phyloP scores from a whole-genome alignment of 192 early-diverging fungal genomes.

The Diversispora eburnea region DNA sequence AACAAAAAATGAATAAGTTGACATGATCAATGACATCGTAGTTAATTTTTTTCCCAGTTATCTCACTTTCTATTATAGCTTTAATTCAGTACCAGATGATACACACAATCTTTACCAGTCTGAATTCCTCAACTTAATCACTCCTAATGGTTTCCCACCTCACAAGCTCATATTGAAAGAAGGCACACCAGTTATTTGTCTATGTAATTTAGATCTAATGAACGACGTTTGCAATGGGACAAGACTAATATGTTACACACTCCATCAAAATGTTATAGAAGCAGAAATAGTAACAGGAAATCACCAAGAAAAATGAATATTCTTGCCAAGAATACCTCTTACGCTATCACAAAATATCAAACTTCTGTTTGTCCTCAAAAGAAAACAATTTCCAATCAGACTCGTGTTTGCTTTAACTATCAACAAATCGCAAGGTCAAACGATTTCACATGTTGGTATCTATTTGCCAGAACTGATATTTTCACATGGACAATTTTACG shows the following conservation, averaged over 20 bases:
- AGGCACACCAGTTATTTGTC: background rate
- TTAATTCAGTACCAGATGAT: background rate
- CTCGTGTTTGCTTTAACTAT: constrained; percentile 30
- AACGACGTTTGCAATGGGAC: constrained; percentile 35
- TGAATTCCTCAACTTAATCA: constrained; percentile 30
- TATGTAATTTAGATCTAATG: constrained; percentile 30
- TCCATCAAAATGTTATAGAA: constrained; percentile 8
- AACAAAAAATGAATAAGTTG: no score
- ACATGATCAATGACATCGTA: no score
- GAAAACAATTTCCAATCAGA: constrained; percentile 16
- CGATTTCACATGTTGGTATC: background rate
- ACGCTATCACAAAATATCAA: background rate
- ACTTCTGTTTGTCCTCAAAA: constrained; percentile 20
- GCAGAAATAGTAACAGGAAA: constrained; percentile 19
- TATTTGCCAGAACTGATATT: constrained; percentile 18
- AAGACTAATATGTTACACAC: background rate
- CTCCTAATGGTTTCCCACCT: constrained; percentile 23
- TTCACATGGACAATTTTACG: constrained; percentile 27
- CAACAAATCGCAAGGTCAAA: constrained; percentile 30
- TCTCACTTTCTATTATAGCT: background rate
- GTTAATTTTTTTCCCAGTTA: background rate
- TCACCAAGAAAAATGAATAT: constrained; percentile 9
- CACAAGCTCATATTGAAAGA: no score
- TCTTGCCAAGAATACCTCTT: constrained; percentile 29
- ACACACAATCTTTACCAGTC: background rate